Evolutionary conservation across 2,329 filamentous ascomycete genomes (phyloP).

Genomic region (Colletotrichum salicis): DNA sequence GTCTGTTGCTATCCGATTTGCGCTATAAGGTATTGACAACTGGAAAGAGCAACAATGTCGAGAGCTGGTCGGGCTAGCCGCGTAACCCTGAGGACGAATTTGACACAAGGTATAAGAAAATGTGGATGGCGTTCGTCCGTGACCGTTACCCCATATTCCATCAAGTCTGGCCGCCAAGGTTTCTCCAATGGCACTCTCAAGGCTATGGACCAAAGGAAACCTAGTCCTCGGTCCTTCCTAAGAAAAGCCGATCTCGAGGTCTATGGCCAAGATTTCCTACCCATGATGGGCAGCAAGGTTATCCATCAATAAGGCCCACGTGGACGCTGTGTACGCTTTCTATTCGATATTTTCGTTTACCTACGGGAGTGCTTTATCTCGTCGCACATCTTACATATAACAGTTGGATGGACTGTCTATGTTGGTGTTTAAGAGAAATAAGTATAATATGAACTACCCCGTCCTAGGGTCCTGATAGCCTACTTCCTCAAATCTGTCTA

Average conservation of each 20-base stretch:
- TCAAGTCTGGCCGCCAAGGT: not conserved
- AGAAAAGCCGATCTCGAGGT: not conserved
- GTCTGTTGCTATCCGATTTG: too few relatives aligned
- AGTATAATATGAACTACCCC: too few relatives aligned
- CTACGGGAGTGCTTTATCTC: not conserved
- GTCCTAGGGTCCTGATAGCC: too few relatives aligned
- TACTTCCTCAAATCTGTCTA: too few relatives aligned
- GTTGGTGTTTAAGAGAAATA: too few relatives aligned
- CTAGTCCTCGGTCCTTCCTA: not conserved
- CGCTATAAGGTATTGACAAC: too few relatives aligned
- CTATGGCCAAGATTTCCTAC: not conserved
- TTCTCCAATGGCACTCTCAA: not conserved
- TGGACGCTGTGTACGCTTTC: not conserved
- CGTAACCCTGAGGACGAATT: not conserved
- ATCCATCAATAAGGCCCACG: not conserved
- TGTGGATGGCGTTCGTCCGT: not conserved
- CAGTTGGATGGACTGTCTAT: not conserved
- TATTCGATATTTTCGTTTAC: not conserved
- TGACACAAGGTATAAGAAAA: not conserved
- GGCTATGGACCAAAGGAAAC: not conserved
- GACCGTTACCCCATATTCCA: not conserved
- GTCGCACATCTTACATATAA: not conserved
- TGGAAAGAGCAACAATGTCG: not conserved
- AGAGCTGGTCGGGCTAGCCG: not conserved
- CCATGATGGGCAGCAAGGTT: not conserved